Evolutionary conservation across 2,329 filamentous ascomycete genomes (phyloP), one percentile per base, ranked within the genome.

Genomic region (Xylaria sp.): DNA sequence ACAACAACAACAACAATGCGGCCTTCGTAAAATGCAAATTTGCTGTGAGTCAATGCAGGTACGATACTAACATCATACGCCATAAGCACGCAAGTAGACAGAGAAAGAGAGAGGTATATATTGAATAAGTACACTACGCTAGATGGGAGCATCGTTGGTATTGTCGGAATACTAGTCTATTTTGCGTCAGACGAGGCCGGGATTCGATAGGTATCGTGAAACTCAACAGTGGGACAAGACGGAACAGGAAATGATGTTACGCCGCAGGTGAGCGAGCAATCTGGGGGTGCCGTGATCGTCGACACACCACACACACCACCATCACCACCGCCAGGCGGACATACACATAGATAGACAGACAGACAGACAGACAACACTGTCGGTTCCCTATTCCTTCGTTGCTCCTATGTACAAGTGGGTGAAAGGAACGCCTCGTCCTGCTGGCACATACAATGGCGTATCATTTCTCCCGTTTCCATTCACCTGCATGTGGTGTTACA

Each of bases 361-460:
- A 29, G 48, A 51, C 12, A 29, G 47, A 50, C 21, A 27, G 48
- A 51, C 35, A 29, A 40, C 37, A 40, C 44, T 47, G 32, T 23
- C 64, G 59, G 47, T 57, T 32, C 48, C 37, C 48, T 47, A 62
- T 25, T 13, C 23, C n/a, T 51, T 42, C 29, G n/a, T 12, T 50
- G 32, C 57, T n/a, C n/a, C n/a, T 51, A n/a, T 9, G 50, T n/a
- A 5, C 8, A 32, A 25, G 48, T 55, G 40, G 35, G 18, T 58
- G 51, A 65, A 2, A 44, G 59, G 51, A 69, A 48, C 65, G 69
- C 68, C 69, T 69, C 62, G 63, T 69, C 66, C 60, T 69, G 68
- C 50, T 71, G 69, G 69, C 69, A 68, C 47, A 68, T 47, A 47
- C 47, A 51, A 63, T 68, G 65, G 63, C 69, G 69, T 71, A 72